Conservation (phyloP, 257 asterid species). For the Asclepias syriaca region DNA sequence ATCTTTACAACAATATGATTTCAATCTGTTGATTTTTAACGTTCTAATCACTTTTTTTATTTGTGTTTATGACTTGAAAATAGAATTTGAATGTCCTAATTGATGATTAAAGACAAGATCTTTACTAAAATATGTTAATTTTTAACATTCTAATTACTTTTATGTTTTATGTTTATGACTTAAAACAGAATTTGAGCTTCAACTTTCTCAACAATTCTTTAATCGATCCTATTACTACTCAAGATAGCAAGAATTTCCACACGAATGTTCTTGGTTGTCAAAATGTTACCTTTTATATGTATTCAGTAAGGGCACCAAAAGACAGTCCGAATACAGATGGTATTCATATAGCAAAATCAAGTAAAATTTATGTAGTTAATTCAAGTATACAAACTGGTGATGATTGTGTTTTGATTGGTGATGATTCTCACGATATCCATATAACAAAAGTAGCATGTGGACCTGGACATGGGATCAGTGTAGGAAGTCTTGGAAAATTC, state of each 20-base stretch:
- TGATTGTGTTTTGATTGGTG: conserved; percentile 11
- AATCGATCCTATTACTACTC: background rate
- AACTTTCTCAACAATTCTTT: background rate
- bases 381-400: background rate
- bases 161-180: background rate
- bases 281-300: background rate
- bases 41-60: no score
- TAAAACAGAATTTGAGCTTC: conserved; percentile 2
- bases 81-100: conserved; percentile 6
- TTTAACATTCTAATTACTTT: no score
- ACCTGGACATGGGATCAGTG: conserved; percentile 47
- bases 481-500: conserved; percentile 37
- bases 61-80: background rate
- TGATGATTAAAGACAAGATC: no score
- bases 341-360: no score
- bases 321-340: conserved; percentile 4
- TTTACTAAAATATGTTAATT: no score
- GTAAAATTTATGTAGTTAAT: background rate
- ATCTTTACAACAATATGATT: no score
- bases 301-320: background rate
- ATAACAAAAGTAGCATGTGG: conserved; percentile 35
- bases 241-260: background rate
- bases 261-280: background rate
- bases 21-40: no score
- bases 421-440: conserved; percentile 18